Evolutionary conservation across 1,139 yeast species (phyloP), one percentile per base, ranked within the genome.

Genomic region (Suhomyces kunorum): DNA sequence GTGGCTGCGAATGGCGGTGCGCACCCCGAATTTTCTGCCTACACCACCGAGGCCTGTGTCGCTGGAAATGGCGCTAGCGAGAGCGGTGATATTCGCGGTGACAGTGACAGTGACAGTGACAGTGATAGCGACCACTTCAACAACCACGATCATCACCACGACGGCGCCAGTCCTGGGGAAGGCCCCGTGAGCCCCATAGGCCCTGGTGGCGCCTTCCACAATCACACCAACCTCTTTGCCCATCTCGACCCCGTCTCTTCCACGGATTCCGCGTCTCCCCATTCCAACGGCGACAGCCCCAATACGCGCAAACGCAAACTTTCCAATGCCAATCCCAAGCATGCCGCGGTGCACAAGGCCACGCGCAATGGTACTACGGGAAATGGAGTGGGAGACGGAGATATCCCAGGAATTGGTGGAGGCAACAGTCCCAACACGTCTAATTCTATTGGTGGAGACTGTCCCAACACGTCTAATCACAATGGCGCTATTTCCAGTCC

Each of bases 31-130:
- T 16, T 20, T 8, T 23, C 28, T 8, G 28, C 34, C 4, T 38
- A 38, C 28, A 38, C 42, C 15, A 39, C 42, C 3, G 42, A 31
- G n/a, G n/a, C n/a, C n/a, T n/a, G n/a, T n/a, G n/a, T n/a, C n/a
- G n/a, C n/a, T n/a, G n/a, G n/a, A n/a, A n/a, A n/a, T n/a, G n/a
- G n/a, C n/a, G n/a, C n/a, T n/a, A n/a, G n/a, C n/a, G n/a, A n/a
- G n/a, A n/a, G n/a, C n/a, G n/a, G n/a, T n/a, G n/a, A n/a, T n/a
- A n/a, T n/a, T n/a, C n/a, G n/a, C n/a, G n/a, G n/a, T n/a, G n/a
- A n/a, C n/a, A n/a, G n/a, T n/a, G n/a, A n/a, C n/a, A n/a, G n/a
- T n/a, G n/a, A n/a, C n/a, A n/a, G n/a, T n/a, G n/a, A n/a, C n/a
- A n/a, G n/a, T n/a, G n/a, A n/a, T n/a, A n/a, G n/a, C n/a, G n/a